Evolutionary conservation across 2,329 filamentous ascomycete genomes (phyloP).

Genomic region (Phoma herbarum): DNA sequence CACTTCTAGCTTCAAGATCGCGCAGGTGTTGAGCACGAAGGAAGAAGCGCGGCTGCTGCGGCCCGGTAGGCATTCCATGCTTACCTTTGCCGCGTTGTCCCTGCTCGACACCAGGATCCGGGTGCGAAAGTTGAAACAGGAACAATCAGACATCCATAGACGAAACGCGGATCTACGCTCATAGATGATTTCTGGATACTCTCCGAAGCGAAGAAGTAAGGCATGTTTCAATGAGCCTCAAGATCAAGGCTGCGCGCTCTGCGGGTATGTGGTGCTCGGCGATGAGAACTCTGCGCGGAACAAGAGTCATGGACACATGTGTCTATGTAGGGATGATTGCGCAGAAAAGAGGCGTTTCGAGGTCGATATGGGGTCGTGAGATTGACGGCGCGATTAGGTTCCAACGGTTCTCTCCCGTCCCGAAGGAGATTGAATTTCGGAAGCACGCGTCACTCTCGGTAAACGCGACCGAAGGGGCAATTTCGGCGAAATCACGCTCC

Average conservation of each 20-base stretch:
- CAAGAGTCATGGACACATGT: constrained; percentile 5
- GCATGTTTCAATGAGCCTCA: neutral
- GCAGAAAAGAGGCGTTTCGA: neutral
- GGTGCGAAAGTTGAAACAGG: constrained; percentile 16
- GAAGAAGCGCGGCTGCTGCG: neutral
- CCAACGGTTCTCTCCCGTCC: constrained; percentile 16
- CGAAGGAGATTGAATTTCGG: constrained; percentile 18
- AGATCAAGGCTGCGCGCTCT: neutral
- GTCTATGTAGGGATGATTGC: neutral
- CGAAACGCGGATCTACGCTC: constrained; percentile 9
- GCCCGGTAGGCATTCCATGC: neutral
- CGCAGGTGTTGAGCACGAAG: neutral
- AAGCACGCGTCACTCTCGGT: constrained; percentile 17
- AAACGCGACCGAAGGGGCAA: constrained; percentile 11
- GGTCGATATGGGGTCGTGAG: neutral
- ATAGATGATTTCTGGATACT: neutral
- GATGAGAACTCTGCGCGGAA: neutral
- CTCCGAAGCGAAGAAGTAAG: neutral
- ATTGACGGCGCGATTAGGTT: constrained; percentile 13
- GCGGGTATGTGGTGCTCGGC: neutral
- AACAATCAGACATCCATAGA: constrained; percentile 4
- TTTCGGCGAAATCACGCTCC: neutral
- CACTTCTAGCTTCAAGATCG: neutral
- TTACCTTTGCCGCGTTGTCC: constrained; percentile 5
- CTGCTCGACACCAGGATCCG: constrained; percentile 12